Evolutionary conservation across 345 rosid genomes (phyloP), one percentile per base, ranked within the genome.

Genomic region (Syzygium aromaticum): DNA sequence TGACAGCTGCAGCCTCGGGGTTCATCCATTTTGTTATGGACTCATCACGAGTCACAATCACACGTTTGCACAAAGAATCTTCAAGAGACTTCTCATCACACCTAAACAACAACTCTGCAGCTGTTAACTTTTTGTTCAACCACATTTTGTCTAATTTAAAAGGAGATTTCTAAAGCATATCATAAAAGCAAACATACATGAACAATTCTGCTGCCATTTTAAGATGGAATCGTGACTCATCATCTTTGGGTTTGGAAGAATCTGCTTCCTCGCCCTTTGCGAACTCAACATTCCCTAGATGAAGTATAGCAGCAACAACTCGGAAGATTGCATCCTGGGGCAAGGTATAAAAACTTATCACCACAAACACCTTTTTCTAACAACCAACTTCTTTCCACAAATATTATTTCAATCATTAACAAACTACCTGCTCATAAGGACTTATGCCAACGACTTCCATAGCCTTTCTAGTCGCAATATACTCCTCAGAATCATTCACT

Each of bases 221-320:
- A 33, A 98, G 94, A 92, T 96, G 99, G 89, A 92, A 92, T 87
- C 89, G 87, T 86, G 99, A 95, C 88, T 93, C 92, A 46, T 96
- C 98, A 90, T 98, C 99, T 92, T 94, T 96, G 10, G 99, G 98
- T 91, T 91, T 89, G 33, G 99, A 92, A 85, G 95, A 93, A 91
- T 98, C 99, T 61, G 92, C 85, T 89, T 96, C 98, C 90, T 93
- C 94, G 78, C 96, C 97, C 93, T 95, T 98, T 57, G 92, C 91
- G 89, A 98, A 96, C 90, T 96, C 96, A 84, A 95, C 88, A 89
- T 98, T 98, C 77, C 99, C 99, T 89, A 98, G 95, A 92, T 98
- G 99, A 87, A 98, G 99, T 88, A 98, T 94, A 87, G 98, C 99
- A 88, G 99, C 99, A 86, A 98, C 98, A 89, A 96, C 95, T 51